A percentile compares a stretch with the other conserved stretches of the same genome.
phyloP scores from a whole-genome alignment of 208 protist species.

The Acanthamoeba royreba region DNA sequence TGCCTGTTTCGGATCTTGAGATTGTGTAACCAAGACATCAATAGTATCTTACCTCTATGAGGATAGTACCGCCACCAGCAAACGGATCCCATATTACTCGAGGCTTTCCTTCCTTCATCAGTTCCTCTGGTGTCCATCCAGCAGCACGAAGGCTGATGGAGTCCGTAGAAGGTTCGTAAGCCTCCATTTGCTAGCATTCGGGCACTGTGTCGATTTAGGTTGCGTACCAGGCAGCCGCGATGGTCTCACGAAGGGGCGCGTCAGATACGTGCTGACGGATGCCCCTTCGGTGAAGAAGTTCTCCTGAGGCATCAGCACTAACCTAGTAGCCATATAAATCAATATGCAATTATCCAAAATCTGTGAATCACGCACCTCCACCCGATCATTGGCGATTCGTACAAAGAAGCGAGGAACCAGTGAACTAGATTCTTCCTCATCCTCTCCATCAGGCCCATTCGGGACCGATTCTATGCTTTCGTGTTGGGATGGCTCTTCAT shows the following conservation, averaged over 20 bases:
- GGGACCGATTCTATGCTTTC: too few species aligned
- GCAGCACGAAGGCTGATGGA: neutral
- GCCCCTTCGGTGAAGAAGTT: neutral
- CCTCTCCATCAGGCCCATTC: neutral
- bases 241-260: neutral
- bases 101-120: neutral
- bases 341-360: neutral
- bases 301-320: slow-evolving; percentile 13
- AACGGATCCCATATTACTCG: neutral
- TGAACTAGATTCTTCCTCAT: neutral
- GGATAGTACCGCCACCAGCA: neutral
- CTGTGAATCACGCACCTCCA: neutral
- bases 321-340: neutral
- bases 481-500: neutral
- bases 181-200: too few species aligned
- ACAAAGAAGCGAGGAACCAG: neutral
- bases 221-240: neutral
- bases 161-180: too few species aligned
- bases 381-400: neutral
- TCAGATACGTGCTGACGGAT: neutral
- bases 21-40: neutral
- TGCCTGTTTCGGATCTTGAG: neutral
- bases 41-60: neutral
- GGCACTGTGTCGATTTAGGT: neutral
- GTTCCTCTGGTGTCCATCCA: neutral